These are phyloP conservation scores for Mycena floridula DNA, from an alignment of 768 basidiomycete genomes.

Conservation along the genomic window DNA sequence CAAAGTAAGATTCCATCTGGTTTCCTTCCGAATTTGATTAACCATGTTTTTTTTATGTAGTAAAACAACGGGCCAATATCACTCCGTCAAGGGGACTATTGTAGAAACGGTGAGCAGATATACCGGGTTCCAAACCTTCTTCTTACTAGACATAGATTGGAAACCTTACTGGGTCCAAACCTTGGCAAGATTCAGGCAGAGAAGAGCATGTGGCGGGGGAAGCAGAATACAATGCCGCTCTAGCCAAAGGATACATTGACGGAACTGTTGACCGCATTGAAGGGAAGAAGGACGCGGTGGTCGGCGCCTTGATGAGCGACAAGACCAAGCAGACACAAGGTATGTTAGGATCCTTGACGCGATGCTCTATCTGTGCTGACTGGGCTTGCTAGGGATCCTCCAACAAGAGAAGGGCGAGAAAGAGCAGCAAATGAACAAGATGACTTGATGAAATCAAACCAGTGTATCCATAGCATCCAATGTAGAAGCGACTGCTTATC, in stretches of 20 bases:
- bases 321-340: constrained; percentile 40
- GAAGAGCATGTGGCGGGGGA: constrained; percentile 48
- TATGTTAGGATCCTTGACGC: constrained; percentile 7
- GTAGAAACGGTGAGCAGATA: constrained; percentile 9
- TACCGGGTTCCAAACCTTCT: background rate
- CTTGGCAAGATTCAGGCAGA: constrained; percentile 44
- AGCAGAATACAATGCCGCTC: constrained; percentile 37
- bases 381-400: constrained; percentile 36
- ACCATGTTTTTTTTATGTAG: too few relatives aligned
- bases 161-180: constrained; percentile 37
- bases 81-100: constrained; percentile 20
- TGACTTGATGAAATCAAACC: too few relatives aligned
- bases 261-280: constrained; percentile 36
- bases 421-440: constrained; percentile 50
- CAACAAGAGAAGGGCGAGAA: constrained; percentile 48
- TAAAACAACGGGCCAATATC: constrained; percentile 23
- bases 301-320: constrained; percentile 51
- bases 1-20: too few relatives aligned
- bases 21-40: too few relatives aligned
- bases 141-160: constrained; percentile 25
- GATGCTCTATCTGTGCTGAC: background rate
- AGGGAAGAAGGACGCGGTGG: constrained; percentile 47
- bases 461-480: too few relatives aligned
- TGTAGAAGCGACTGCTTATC: too few relatives aligned
- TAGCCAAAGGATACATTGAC: constrained; percentile 44